These are phyloP conservation scores for Populus trichocarpa DNA, from an alignment of 441 rosid genomes.

Conservation along the genomic window DNA sequence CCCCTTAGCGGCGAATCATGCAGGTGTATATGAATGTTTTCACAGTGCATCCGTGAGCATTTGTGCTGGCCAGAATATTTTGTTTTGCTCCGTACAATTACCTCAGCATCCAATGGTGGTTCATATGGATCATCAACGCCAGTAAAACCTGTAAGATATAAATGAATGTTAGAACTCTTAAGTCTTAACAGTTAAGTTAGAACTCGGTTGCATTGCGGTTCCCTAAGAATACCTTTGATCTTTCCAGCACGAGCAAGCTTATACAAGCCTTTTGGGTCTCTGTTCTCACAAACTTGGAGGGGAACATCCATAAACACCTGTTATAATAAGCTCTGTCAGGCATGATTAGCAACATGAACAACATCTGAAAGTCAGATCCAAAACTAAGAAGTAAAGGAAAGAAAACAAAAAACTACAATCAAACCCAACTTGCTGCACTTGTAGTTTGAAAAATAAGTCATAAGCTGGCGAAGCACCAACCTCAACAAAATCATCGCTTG, in stretches of 20 bases:
- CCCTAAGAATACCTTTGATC: constrained; percentile 53
- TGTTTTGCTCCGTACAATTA: constrained; percentile 14
- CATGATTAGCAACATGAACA: neutral
- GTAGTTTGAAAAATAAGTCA: neutral
- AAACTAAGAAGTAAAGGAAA: neutral
- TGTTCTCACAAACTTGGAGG: constrained; percentile 66
- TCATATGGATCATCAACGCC: constrained; percentile 94
- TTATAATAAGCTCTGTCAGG: constrained; percentile 8
- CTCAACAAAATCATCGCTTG: constrained; percentile 62
- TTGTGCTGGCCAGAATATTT: neutral
- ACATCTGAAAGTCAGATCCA: neutral
- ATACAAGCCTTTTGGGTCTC: constrained; percentile 88
- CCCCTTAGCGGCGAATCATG: neutral
- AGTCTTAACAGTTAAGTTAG: neutral
- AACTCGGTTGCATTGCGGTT: neutral
- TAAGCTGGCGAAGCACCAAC: constrained; percentile 23
- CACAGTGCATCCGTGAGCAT: no score
- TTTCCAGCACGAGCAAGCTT: constrained; percentile 91
- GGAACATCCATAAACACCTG: constrained; percentile 92
- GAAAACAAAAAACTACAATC: neutral
- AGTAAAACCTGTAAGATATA: constrained; percentile 62
- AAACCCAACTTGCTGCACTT: neutral
- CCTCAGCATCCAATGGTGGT: constrained; percentile 79
- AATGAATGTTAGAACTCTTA: neutral
- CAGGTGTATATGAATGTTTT: neutral